Base-by-base conservation (phyloP, 2,329 filamentous ascomycete species). In the Paecilomyces sp. region DNA sequence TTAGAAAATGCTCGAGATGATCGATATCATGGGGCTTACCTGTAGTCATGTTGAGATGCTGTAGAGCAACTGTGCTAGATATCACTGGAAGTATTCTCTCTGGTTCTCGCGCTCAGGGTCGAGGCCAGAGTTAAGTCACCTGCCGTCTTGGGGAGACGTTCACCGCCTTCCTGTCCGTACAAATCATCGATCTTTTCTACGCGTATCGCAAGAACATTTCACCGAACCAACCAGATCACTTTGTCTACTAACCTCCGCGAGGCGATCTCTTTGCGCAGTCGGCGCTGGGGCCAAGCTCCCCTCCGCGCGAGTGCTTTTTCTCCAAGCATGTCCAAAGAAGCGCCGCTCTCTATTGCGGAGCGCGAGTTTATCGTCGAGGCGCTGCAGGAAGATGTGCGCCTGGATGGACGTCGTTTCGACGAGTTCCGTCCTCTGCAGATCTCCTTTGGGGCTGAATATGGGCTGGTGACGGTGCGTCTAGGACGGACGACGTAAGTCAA, bases 401-500 rank as follows among this genome's bases (percentile, higher is more conserved):
- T 97, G 61, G 94, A 99, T 77, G 90, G 90, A 67, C 90, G 94
- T 65, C 80, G 83, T 60, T 83, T 92, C 60, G 90, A 97, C 70
- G 83, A 92, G 68, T 94, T 90, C 75, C 86, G 94, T 65, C 81
- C 86, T 55, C 75, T 97, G 54, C 84, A 88, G 61, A 82, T 99
- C 61, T 84, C 81, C 2, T 96, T 97, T 75, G 92, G 92, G 56
- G 88, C 96, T 64, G 91, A 96, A 68, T 92, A 92, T 81, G 94
- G 94, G 63, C 87, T 93, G 67, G 91, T 89, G 66, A 91, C 96
- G 70, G 89, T 97, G 47, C 84, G 87, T 64, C 79, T 97, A 63
- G 94, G 94, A 67, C 96, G 93, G 79, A 97, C 94, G 59, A 90
- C 88, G 92, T 93, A 76, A 60, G 76, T 64, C 30, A n/a, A 24